phyloP scores from a whole-genome alignment of 108 stramenopile genomes.

The Chaetoceros muelleri region DNA sequence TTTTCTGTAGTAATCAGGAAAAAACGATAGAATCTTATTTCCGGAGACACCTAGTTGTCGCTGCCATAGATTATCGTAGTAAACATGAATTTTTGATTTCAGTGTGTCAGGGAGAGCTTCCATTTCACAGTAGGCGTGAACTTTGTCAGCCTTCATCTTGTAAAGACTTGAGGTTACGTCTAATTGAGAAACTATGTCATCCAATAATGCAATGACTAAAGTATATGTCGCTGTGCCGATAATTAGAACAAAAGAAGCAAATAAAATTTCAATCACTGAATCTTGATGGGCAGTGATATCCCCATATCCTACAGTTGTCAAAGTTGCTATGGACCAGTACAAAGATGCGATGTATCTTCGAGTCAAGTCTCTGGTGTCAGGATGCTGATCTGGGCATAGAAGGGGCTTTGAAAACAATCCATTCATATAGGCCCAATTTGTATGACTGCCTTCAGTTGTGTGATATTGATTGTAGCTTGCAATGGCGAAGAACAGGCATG shows the following conservation, averaged over 20 bases:
- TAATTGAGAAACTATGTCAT: constrained; percentile 52
- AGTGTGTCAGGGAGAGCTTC: constrained; percentile 22
- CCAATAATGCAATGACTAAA: constrained; percentile 32
- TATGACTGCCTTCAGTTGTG: constrained; percentile 4
- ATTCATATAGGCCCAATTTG: constrained; percentile 19
- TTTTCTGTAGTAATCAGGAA: constrained; percentile 18
- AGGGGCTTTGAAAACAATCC: constrained; percentile 12
- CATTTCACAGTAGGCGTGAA: constrained; percentile 15
- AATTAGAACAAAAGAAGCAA: constrained; percentile 27
- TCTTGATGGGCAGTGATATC: constrained; percentile 30
- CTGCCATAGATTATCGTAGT: constrained; percentile 35
- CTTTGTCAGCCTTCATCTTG: constrained; percentile 31
- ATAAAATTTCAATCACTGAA: constrained; percentile 31
- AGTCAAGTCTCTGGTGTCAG: constrained; percentile 3
- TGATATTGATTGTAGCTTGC: constrained; percentile 30
- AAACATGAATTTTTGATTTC: constrained; percentile 16
- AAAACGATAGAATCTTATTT: constrained; percentile 22
- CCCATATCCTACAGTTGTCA: constrained; percentile 43
- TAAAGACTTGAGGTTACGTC: constrained; percentile 45
- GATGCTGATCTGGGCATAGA: constrained; percentile 17
- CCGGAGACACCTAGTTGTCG: constrained; percentile 33
- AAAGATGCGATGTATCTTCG: constrained; percentile 30
- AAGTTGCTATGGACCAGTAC: constrained; percentile 43
- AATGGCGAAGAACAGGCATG: constrained; percentile 29
- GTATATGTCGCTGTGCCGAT: constrained; percentile 38